Conservation (phyloP, 352 stramenopile species). For the Peronosclerospora sorghi region DNA sequence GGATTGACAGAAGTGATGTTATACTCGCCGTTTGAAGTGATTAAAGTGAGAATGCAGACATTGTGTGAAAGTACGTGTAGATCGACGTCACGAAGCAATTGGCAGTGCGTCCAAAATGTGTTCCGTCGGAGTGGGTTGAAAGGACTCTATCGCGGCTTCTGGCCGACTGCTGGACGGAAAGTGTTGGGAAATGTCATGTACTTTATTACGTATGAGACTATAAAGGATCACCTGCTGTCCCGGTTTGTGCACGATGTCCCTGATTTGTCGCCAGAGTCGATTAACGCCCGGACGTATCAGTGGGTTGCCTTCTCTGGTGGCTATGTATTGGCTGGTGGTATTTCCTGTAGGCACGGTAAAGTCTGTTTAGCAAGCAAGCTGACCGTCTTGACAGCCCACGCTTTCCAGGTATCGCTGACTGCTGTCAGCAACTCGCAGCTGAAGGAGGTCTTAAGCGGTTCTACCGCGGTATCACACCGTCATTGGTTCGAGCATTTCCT, state of each 20-base stretch:
- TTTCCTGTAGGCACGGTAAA: slow-evolving; percentile 81
- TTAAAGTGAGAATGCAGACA: slow-evolving; percentile 72
- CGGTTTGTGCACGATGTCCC: slow-evolving; percentile 33
- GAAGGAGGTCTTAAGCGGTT: slow-evolving; percentile 60
- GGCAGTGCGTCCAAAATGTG: slow-evolving; percentile 56
- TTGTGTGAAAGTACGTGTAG: no score
- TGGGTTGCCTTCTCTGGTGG: slow-evolving; percentile 58
- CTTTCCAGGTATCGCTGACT: slow-evolving; percentile 67
- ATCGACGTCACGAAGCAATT: slow-evolving; percentile 62
- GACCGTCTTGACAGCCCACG: slow-evolving; percentile 58
- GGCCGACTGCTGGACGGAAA: slow-evolving; percentile 53
- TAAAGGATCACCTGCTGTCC: slow-evolving; percentile 52
- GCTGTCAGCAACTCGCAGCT: slow-evolving; percentile 27
- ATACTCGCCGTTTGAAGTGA: slow-evolving; percentile 69
- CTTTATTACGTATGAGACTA: slow-evolving; percentile 73
- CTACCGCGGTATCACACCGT: slow-evolving; percentile 70
- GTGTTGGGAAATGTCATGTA: slow-evolving; percentile 82
- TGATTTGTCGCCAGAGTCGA: slow-evolving; percentile 37
- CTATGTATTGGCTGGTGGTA: slow-evolving; percentile 76
- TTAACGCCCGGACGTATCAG: slow-evolving; percentile 56
- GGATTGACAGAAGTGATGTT: slow-evolving; percentile 48
- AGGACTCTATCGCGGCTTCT: slow-evolving; percentile 68
- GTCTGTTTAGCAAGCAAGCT: slow-evolving; percentile 69
- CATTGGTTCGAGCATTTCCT: slow-evolving; percentile 62
- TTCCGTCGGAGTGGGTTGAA: slow-evolving; percentile 44